Evolutionary conservation across 805 yeast species (phyloP), one percentile per base, ranked within the genome.

Genomic region (Lipomyces oligophaga): DNA sequence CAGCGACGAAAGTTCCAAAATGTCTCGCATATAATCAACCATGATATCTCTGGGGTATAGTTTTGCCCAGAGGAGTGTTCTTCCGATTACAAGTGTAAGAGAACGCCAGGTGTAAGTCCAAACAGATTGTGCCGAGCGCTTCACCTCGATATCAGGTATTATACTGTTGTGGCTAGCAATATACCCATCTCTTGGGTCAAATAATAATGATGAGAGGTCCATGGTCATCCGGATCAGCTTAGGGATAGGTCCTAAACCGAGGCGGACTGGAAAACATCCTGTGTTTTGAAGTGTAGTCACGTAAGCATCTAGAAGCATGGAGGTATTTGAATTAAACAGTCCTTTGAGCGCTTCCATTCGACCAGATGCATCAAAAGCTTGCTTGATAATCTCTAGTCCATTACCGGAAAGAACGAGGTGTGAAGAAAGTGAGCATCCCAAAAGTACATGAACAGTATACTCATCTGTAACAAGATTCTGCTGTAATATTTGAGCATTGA

Each of bases 1-100:
- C 1, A 73, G 64, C 51, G 81, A 80, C 48, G 95, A 81, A 26
- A 85, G 70, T 57, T 89, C 96, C 41, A 90, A 71, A 0, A 86
- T 81, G 60, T 87, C 96, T 62, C 95, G 76, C 2, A 96, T 85
- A 57, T 87, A 89, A 46, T 88, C 95, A 34, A 81, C 75, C 57
- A 86, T 69, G 40, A 75, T 75, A 0, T 72, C 69, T 18, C 76
- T 69, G 24, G 76, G 76, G 57, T 79, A 81, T 30, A 68, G 65
- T 1, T 73, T 65, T 0, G 96, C 87, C 98, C 98, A 90, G 2
- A 63, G 63, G 11, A 84, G 67, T 1, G 94, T 85, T 45, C 77
- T 74, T 34, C 71, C 69, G 55, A 84, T 85, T 1, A 86, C 76
- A 71, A 80, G 74, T 36, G 77, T 76, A 47, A 90, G 65, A 52